These are phyloP conservation scores for Epichloe hybrida DNA, from an alignment of 2,329 filamentous ascomycete genomes.

Conservation along the genomic window DNA sequence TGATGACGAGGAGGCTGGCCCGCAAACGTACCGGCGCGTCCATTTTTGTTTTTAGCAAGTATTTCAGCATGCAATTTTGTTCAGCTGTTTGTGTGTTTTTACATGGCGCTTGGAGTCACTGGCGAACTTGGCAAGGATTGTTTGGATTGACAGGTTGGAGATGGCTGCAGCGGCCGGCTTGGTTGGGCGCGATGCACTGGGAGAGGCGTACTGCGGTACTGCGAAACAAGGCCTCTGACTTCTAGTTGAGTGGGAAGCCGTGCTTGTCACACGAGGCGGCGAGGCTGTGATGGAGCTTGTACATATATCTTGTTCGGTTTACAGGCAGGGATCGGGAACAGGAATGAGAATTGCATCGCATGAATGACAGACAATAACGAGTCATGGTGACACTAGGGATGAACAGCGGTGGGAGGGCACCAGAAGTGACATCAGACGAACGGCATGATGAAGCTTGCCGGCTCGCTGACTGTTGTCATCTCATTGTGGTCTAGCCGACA, in stretches of 20 bases:
- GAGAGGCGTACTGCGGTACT: not conserved
- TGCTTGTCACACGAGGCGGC: not conserved
- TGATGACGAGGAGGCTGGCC: not conserved
- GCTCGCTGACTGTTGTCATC: not conserved
- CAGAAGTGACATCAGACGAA: not conserved
- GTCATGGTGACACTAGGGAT: not conserved
- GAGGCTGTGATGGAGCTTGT: conserved; percentile 22
- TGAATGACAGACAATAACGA: conserved; percentile 5
- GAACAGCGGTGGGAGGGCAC: not conserved
- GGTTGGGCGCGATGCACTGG: conserved; percentile 3
- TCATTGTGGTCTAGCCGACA: not conserved
- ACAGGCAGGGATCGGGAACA: conserved; percentile 15
- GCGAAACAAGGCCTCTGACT: conserved; percentile 1
- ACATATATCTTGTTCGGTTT: conserved; percentile 27
- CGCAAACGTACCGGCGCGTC: conserved; percentile 8
- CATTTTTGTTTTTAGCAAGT: conserved; percentile 20
- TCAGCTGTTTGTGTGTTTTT: conserved; percentile 18
- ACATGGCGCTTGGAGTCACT: conserved; percentile 29
- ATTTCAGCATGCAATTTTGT: conserved; percentile 21
- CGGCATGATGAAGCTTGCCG: not conserved
- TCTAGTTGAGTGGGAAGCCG: conserved; percentile 3
- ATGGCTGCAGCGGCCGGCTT: conserved; percentile 14
- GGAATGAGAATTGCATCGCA: conserved; percentile 20
- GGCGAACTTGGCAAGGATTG: conserved; percentile 20
- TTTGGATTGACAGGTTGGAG: conserved; percentile 24